Evolutionary conservation across 1,139 yeast species (phyloP).

Genomic region (Taphrina flavorubra): DNA sequence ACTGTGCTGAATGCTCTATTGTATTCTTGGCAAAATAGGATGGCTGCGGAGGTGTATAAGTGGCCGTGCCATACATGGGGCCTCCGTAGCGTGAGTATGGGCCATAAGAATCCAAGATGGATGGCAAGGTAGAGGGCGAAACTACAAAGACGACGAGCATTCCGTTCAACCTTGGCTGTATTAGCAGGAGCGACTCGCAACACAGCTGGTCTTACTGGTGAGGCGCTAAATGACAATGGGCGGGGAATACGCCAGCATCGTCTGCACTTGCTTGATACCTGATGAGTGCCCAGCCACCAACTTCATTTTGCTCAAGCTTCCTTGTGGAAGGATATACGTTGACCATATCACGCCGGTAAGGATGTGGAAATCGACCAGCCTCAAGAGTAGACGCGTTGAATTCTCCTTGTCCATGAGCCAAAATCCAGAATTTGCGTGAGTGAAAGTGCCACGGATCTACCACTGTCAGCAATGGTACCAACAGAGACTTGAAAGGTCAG

Average conservation of each 20-base stretch:
- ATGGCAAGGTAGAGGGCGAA: slow-evolving; percentile 22
- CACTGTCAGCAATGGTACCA: background rate
- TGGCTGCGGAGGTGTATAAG: slow-evolving; percentile 18
- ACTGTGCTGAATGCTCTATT: background rate
- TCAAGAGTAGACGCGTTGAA: background rate
- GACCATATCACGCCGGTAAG: slow-evolving; percentile 35
- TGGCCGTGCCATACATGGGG: slow-evolving; percentile 7
- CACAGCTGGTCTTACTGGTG: slow-evolving; percentile 9
- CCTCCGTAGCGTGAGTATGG: slow-evolving; percentile 15
- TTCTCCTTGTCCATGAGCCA: slow-evolving; percentile 31
- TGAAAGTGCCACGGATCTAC: slow-evolving; percentile 39
- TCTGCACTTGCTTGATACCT: slow-evolving; percentile 26
- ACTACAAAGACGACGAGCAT: slow-evolving; percentile 31
- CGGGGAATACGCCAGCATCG: slow-evolving; percentile 36
- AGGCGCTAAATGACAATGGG: slow-evolving; percentile 40
- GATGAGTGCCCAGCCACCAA: slow-evolving; percentile 26
- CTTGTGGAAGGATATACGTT: slow-evolving; percentile 20
- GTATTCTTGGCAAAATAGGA: background rate
- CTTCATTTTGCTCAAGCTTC: background rate
- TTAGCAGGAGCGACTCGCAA: background rate
- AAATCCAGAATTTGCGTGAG: slow-evolving; percentile 9
- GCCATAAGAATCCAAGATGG: slow-evolving; percentile 8
- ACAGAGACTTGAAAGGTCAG: background rate
- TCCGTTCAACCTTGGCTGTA: slow-evolving; percentile 25
- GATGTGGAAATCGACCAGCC: slow-evolving; percentile 6